Evolutionary conservation across 768 basidiomycete species (phyloP).

Genomic region (Paxillus involutus): DNA sequence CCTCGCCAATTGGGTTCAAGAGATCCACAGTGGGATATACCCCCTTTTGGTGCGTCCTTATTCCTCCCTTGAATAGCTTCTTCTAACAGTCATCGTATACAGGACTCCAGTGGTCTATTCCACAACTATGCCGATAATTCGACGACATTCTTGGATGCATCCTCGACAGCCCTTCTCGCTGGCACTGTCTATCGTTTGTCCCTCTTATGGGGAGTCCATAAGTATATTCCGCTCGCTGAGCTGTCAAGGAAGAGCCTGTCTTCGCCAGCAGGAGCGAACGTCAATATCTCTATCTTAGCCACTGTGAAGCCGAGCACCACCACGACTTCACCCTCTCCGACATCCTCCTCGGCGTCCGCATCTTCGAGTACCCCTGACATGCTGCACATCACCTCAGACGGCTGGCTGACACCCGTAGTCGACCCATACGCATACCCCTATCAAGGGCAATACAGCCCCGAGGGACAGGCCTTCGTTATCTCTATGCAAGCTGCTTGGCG

Average conservation of each 20-base stretch:
- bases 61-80: neutral
- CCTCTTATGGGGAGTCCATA: conserved; percentile 47
- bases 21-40: conserved; percentile 78
- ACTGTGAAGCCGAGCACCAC: neutral
- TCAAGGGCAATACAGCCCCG: conserved; percentile 60
- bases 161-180: conserved; percentile 75
- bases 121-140: conserved; percentile 69
- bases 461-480: conserved; percentile 78
- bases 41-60: conserved; percentile 46
- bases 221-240: conserved; percentile 59
- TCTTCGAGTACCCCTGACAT: conserved; percentile 18
- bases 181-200: conserved; percentile 75
- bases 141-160: conserved; percentile 66
- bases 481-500: conserved; percentile 72
- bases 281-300: conserved; percentile 9
- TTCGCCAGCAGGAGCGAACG: conserved; percentile 13
- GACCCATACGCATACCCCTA: conserved; percentile 57
- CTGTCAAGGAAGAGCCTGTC: conserved; percentile 43
- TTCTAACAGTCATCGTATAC: neutral
- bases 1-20: conserved; percentile 62
- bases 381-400: conserved; percentile 52
- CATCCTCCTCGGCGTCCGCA: conserved; percentile 10
- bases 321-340: conserved; percentile 3
- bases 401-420: conserved; percentile 75
- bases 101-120: conserved; percentile 36